Evolutionary conservation across 2,329 filamentous ascomycete genomes (phyloP), one percentile per base, ranked within the genome.

Genomic region (Sporothrix brunneoviolacea): DNA sequence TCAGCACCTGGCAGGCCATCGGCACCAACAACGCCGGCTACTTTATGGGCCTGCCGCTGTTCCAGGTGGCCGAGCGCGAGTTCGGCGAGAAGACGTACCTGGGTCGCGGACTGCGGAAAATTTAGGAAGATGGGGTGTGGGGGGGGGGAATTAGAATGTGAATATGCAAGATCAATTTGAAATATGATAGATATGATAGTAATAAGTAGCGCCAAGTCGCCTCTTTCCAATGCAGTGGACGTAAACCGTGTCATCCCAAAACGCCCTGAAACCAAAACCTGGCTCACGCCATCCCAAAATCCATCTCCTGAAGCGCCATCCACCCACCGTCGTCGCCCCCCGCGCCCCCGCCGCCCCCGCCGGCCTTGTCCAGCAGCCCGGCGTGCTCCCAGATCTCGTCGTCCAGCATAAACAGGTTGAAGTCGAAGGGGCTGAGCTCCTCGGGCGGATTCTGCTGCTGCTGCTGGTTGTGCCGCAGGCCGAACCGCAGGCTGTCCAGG

Each of bases 31-130:
- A 55, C 4, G 50, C 44, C 18, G 53, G 56, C 16, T 57, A 57
- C 27, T 55, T 57, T 36, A 58, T 53, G 51, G 58, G 56, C 4
- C 46, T 60, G 30, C 57, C 58, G 22, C 54, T 60, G 22, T 60
- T 60, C 41, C 57, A 60, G 52, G 52, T 60, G 3, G 57, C 54
- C 4, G 57, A 60, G 50, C 47, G 45, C 4, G 56, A 60, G 52
- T 57, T 59, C 44, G 58, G 57, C 8, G 58, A 60, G 48, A 10
- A 21, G n/a, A 59, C 57, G 7, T 57, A 54, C 32, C 44, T 59
- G 10, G 57, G 58, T 2, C 47, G 58, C 22, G 58, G 57, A 1
- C 12, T 60, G 42, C 36, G 43, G 38, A n/a, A 30, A 4, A 39
- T 52, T n/a, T 48, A n/a, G n/a, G n/a, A n/a, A n/a, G n/a, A n/a